Conservation (phyloP, 2,329 filamentous ascomycete species). For the Pseudocercospora crystallina region DNA sequence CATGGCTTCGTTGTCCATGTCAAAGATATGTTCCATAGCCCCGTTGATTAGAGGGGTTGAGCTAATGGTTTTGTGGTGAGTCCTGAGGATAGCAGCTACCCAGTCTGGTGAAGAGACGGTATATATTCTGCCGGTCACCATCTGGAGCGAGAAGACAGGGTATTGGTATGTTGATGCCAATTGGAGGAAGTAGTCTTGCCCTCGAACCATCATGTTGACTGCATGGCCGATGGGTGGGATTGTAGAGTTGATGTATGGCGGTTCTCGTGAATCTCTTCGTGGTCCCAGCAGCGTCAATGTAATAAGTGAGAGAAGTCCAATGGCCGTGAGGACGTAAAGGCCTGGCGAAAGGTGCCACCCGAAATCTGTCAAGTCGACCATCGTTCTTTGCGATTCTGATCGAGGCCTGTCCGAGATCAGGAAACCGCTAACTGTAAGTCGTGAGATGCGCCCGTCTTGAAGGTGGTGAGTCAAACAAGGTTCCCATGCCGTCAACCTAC, state of each 20-base stretch:
- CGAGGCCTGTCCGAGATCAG: no score
- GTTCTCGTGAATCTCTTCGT: slow-evolving; percentile 38
- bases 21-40: slow-evolving; percentile 41
- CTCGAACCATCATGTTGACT: slow-evolving; percentile 40
- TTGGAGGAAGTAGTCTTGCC: slow-evolving; percentile 7
- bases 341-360: no score
- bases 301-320: no score
- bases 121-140: slow-evolving; percentile 48
- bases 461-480: no score
- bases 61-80: slow-evolving; percentile 38
- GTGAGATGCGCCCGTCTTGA: no score
- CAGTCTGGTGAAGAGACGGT: slow-evolving; percentile 44
- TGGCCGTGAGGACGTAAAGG: no score
- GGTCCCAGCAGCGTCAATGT: neutral
- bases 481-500: no score
- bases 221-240: slow-evolving; percentile 51
- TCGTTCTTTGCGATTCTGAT: no score
- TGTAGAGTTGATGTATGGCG: slow-evolving; percentile 41
- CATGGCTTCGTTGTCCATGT: slow-evolving; percentile 35
- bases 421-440: no score
- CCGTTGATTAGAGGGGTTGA: slow-evolving; percentile 46
- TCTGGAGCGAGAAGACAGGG: slow-evolving; percentile 46
- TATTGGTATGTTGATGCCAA: slow-evolving; percentile 32
- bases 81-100: slow-evolving; percentile 41
- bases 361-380: no score